Evolutionary conservation across 345 rosid genomes (phyloP).

Genomic region (Eucalyptus grandis): DNA sequence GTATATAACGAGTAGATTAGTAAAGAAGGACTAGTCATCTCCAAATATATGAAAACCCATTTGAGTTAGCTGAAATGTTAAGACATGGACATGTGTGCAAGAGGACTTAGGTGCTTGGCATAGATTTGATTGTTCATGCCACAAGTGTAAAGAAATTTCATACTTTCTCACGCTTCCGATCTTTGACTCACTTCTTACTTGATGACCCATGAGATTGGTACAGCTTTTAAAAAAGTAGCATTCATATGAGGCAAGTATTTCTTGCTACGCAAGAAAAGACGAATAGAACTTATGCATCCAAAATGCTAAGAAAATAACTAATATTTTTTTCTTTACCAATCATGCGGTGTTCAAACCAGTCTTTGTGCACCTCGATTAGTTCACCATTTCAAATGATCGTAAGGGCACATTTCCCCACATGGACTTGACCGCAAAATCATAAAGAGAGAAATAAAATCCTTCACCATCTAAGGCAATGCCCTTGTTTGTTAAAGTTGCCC

Average conservation of each 20-base stretch:
- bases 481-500: background rate
- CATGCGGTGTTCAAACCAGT: fast-evolving
- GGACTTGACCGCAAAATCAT: background rate
- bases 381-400: background rate
- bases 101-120: background rate
- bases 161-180: fast-evolving
- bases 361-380: background rate
- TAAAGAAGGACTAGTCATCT: background rate
- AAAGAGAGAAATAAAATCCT: background rate
- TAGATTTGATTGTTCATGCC: background rate
- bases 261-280: background rate
- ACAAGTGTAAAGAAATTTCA: background rate
- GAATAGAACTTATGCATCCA: background rate
- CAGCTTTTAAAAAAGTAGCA: background rate
- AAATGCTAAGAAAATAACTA: background rate
- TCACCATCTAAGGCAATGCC: background rate
- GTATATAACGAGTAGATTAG: background rate
- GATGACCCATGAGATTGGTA: background rate
- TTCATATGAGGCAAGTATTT: background rate
- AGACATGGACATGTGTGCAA: fast-evolving
- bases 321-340: background rate
- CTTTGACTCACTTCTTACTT: background rate
- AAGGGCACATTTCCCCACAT: background rate
- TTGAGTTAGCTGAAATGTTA: background rate
- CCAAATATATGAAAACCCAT: background rate